These are phyloP conservation scores for Acanthamoeba sp. DNA, from an alignment of 208 protist species.

Conservation along the genomic window DNA sequence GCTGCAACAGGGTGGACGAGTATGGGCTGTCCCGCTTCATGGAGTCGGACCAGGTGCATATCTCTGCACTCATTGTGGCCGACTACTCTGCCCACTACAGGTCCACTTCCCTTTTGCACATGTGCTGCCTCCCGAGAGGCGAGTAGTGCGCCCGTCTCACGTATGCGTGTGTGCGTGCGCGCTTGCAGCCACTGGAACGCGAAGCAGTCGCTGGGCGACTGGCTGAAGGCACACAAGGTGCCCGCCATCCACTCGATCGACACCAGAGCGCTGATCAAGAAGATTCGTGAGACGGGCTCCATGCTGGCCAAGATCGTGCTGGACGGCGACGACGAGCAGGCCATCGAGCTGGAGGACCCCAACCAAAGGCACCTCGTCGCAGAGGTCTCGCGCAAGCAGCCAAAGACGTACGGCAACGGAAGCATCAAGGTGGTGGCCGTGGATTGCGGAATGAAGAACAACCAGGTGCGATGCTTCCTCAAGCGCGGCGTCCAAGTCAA, in stretches of 20 bases:
- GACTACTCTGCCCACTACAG: conserved; percentile 95
- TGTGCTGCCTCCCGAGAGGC: no score
- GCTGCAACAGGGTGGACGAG: conserved; percentile 84
- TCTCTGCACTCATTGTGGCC: conserved; percentile 93
- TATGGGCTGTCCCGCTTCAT: conserved; percentile 96
- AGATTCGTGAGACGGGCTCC: conserved; percentile 94
- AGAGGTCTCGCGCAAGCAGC: conserved; percentile 94
- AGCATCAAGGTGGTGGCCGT: conserved; percentile 83
- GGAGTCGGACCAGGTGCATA: conserved; percentile 94
- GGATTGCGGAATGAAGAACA: conserved; percentile 93
- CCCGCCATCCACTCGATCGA: conserved; percentile 98
- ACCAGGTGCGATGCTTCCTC: conserved; percentile 88
- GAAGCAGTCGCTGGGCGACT: conserved; percentile 90
- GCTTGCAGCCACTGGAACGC: conserved; percentile 95
- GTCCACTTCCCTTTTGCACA: neutral
- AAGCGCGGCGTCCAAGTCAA: conserved; percentile 85
- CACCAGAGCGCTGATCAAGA: conserved; percentile 97
- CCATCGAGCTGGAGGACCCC: conserved; percentile 92
- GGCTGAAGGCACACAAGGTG: conserved; percentile 95
- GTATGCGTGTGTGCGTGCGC: neutral
- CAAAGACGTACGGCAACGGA: conserved; percentile 81
- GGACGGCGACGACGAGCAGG: conserved; percentile 70
- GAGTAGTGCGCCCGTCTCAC: neutral
- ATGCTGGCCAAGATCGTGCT: conserved; percentile 87
- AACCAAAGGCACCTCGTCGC: conserved; percentile 96